Conservation (phyloP, 2,329 filamentous ascomycete species). For the Aspergillus terreus region DNA sequence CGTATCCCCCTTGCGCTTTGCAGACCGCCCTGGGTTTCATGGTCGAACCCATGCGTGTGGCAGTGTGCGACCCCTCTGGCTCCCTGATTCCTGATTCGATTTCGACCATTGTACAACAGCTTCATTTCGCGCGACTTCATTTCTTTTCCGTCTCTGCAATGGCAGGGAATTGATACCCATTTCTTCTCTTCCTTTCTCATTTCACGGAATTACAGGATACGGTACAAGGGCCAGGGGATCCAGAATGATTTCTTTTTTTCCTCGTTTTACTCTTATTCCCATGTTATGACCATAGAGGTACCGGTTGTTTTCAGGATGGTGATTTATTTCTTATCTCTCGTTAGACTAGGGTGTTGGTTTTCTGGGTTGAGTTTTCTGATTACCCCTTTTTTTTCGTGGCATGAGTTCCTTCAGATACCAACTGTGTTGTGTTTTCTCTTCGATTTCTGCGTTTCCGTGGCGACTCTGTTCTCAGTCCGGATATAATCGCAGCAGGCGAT, state of each 20-base stretch:
- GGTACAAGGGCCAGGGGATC: conserved; percentile 16
- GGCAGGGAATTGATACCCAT: conserved; percentile 27
- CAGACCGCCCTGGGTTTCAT: conserved; percentile 7
- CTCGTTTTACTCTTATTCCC: conserved; percentile 13
- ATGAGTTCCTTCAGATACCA: conserved; percentile 15
- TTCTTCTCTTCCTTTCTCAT: conserved; percentile 14
- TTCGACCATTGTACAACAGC: conserved; percentile 30
- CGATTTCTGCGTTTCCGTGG: conserved; percentile 12
- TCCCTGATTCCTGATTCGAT: conserved; percentile 19
- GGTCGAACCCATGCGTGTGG: conserved; percentile 6
- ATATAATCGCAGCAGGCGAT: conserved; percentile 12
- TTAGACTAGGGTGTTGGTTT: conserved; percentile 32
- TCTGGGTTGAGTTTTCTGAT: conserved; percentile 10
- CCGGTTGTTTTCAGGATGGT: conserved; percentile 31
- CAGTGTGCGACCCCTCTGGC: conserved; percentile 11
- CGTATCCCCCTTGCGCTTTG: conserved; percentile 9
- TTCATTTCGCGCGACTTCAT: conserved; percentile 19
- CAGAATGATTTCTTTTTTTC: conserved; percentile 14
- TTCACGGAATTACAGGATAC: conserved; percentile 18
- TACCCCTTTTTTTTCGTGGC: not conserved
- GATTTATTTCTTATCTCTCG: conserved; percentile 28
- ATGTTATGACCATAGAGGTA: conserved; percentile 40
- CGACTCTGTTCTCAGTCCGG: too few relatives aligned
- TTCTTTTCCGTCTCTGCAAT: conserved; percentile 20
- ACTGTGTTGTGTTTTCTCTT: conserved; percentile 17